Evolutionary conservation across 1,139 yeast genomes (phyloP).

Genomic region (Trichomonascaceae sp.): DNA sequence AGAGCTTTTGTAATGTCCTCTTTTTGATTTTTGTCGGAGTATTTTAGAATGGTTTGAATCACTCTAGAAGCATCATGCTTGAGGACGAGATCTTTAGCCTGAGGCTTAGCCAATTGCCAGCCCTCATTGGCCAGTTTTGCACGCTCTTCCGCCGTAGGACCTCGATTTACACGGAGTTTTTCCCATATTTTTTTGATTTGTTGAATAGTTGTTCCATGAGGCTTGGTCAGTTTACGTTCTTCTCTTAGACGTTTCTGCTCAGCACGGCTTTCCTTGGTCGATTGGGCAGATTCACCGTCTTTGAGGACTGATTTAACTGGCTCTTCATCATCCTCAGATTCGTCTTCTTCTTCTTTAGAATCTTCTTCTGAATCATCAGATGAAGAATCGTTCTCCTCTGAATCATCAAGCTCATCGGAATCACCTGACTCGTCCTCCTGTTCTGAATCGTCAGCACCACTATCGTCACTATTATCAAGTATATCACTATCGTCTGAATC

Average conservation of each 20-base stretch:
- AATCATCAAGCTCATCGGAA: constrained; percentile 1
- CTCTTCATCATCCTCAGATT: constrained; percentile 24
- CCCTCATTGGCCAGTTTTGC: constrained; percentile 76
- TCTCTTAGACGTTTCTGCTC: constrained; percentile 74
- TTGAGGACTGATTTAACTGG: constrained; percentile 24
- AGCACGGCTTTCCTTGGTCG: constrained; percentile 44
- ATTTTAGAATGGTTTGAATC: constrained; percentile 88
- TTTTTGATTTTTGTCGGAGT: constrained; percentile 75
- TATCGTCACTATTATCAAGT: background rate
- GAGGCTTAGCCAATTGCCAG: constrained; percentile 75
- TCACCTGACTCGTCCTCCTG: constrained; percentile 1
- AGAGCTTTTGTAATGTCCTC: constrained; percentile 61
- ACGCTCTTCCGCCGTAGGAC: constrained; percentile 72
- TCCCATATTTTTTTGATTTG: constrained; percentile 89
- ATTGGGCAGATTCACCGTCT: constrained; percentile 24
- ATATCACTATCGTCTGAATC: background rate
- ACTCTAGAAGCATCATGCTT: constrained; percentile 97
- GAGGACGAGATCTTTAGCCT: constrained; percentile 75
- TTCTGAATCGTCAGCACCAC: background rate
- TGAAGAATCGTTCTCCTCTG: constrained; percentile 6
- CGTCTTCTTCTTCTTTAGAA: constrained; percentile 12
- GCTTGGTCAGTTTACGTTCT: constrained; percentile 83
- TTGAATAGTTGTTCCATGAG: constrained; percentile 79
- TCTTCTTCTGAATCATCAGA: constrained; percentile 11
- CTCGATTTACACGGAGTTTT: constrained; percentile 74